Evolutionary conservation across 2,329 filamentous ascomycete species (phyloP).

Genomic region (Alternaria viburni): DNA sequence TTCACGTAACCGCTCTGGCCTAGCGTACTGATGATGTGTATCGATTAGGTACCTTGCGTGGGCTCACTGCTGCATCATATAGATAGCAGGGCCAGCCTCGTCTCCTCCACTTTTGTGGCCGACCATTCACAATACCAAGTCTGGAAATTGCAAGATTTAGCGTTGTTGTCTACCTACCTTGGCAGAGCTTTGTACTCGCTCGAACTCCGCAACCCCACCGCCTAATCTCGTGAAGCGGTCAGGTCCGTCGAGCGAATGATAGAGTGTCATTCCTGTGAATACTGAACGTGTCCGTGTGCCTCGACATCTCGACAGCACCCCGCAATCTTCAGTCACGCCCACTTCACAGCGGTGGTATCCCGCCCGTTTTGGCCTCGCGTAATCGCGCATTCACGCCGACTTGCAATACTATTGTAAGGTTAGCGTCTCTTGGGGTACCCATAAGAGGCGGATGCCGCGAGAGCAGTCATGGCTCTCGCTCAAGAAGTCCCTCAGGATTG

Average conservation of each 20-base stretch:
- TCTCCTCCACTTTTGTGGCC: slow-evolving; percentile 10
- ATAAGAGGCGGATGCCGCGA: slow-evolving; percentile 10
- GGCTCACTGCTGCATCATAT: slow-evolving; percentile 23
- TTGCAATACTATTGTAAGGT: slow-evolving; percentile 14
- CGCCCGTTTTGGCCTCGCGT: not conserved
- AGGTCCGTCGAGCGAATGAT: slow-evolving; percentile 27
- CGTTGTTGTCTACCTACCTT: not conserved
- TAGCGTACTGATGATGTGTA: slow-evolving; percentile 29
- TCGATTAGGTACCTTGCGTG: slow-evolving; percentile 18
- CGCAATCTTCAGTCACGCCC: slow-evolving; percentile 26
- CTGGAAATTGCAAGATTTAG: slow-evolving; percentile 8
- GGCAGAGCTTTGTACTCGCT: slow-evolving; percentile 8
- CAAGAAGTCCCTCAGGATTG: slow-evolving; percentile 9
- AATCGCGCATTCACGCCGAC: slow-evolving; percentile 13
- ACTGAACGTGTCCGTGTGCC: slow-evolving; percentile 14
- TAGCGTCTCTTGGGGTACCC: not conserved
- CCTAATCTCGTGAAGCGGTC: slow-evolving; percentile 31
- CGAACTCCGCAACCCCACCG: slow-evolving; percentile 21
- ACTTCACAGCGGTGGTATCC: slow-evolving; percentile 5
- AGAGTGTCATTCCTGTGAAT: slow-evolving; percentile 23
- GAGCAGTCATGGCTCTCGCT: slow-evolving; percentile 21
- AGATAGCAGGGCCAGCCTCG: slow-evolving; percentile 24
- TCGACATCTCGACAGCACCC: slow-evolving; percentile 14
- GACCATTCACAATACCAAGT: slow-evolving; percentile 20
- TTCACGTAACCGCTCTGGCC: slow-evolving; percentile 15